Evolutionary conservation across 768 basidiomycete genomes (phyloP), one percentile per base, ranked within the genome.

Genomic region (Erythrobasidium yunnanense): DNA sequence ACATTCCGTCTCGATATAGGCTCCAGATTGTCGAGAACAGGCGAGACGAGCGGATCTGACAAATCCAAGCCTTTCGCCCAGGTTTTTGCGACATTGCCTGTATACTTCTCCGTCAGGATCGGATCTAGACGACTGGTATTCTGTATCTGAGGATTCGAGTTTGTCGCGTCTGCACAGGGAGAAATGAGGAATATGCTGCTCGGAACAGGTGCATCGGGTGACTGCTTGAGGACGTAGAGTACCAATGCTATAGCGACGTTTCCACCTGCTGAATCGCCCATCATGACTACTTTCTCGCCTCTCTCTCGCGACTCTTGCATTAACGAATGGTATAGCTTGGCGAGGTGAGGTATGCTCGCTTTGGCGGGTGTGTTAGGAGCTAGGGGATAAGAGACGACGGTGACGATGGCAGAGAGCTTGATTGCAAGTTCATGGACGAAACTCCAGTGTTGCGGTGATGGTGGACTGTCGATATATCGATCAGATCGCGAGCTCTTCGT

Each of bases 221-320:
- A 34, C 11, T 58, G 25, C 15, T 58, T 11, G 22, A 29, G n/a
- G 56, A 25, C 32, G 13, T 46, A 46, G 35, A 58, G 38, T 27
- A 45, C 25, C 15, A 58, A 23, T 23, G 35, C 22, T n/a, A 58
- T 34, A 2, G 45, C 56, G 17, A 58, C 45, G 34, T 58, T 58
- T 6, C 56, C 56, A 2, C 56, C 56, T 20, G 56, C 56, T 11
- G 56, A 58, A 27, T 58, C 56, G 22, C 56, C 56, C 56, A 58
- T 58, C 20, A 58, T 45, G 25, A 46, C 47, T 18, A 33, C 34
- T 25, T 58, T 25, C 23, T 58, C 56, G 4, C 47, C 45, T 23
- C 25, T 58, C 27, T 6, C 17, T 52, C 33, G 29, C 11, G 51
- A 52, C 33, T 52, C 51, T 29, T 46, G 56, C 35, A 58, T 25